Evolutionary conservation across 192 early-diverging fungal genomes (phyloP).

Genomic region (Chytriomyces sp.): DNA sequence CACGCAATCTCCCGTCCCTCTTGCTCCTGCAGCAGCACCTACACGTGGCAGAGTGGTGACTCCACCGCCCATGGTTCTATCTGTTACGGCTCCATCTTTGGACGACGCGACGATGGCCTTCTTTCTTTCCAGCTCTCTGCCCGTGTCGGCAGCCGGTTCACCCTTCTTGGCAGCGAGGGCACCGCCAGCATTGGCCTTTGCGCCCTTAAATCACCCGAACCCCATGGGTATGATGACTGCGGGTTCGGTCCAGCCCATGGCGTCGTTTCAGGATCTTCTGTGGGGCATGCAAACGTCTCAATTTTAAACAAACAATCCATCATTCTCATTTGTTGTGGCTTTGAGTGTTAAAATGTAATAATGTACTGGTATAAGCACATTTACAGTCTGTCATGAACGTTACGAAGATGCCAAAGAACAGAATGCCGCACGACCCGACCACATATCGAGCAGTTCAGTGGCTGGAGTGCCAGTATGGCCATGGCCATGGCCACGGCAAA

Average conservation of each 20-base stretch:
- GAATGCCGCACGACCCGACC: too few species aligned
- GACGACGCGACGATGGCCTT: background rate
- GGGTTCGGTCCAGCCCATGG: background rate
- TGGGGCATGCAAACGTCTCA: background rate
- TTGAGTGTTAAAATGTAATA: background rate
- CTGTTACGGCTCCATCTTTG: background rate
- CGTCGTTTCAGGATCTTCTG: background rate
- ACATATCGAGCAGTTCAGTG: too few species aligned
- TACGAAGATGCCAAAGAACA: too few species aligned
- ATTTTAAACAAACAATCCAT: background rate
- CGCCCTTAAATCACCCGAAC: background rate
- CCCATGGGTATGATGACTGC: background rate
- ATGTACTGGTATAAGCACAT: too few species aligned
- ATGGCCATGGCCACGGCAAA: too few species aligned
- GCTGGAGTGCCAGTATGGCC: too few species aligned
- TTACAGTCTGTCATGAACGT: too few species aligned
- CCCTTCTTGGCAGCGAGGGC: background rate
- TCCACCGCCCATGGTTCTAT: background rate
- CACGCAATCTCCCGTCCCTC: background rate
- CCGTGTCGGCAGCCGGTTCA: background rate
- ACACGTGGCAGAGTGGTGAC: background rate
- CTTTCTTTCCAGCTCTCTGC: background rate
- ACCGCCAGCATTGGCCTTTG: background rate
- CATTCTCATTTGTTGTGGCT: background rate
- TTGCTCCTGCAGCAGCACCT: background rate